phyloP scores from a whole-genome alignment of 1,139 yeast species.

The Yamadazyma dushanensis region DNA sequence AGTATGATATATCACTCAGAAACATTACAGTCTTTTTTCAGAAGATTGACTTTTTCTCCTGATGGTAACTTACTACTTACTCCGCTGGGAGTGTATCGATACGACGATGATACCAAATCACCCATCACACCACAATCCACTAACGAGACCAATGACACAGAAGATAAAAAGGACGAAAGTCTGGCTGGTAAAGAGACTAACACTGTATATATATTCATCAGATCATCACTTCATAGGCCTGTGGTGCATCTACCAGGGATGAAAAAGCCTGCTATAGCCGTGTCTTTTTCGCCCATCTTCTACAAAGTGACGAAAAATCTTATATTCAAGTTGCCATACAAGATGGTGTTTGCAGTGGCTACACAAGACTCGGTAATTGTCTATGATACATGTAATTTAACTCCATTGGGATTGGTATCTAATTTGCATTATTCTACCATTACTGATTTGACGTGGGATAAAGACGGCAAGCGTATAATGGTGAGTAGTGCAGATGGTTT shows the following conservation, averaged over 20 bases:
- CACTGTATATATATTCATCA: conserved; percentile 74
- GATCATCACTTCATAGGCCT: conserved; percentile 69
- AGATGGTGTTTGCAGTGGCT: conserved; percentile 89
- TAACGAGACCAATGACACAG: conserved; percentile 2
- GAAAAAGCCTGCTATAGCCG: conserved; percentile 80
- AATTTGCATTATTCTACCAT: conserved; percentile 86
- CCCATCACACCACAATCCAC: not conserved
- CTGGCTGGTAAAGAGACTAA: conserved; percentile 31
- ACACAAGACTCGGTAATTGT: conserved; percentile 84
- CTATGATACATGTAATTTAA: conserved; percentile 70
- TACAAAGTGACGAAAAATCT: conserved; percentile 33
- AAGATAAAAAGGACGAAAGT: conserved; percentile 9
- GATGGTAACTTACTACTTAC: conserved; percentile 82
- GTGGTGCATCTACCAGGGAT: conserved; percentile 78
- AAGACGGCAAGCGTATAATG: conserved; percentile 69
- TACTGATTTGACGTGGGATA: conserved; percentile 85
- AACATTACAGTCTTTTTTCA: conserved; percentile 82
- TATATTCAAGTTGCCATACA: conserved; percentile 60
- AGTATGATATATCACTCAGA: conserved; percentile 70
- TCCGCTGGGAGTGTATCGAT: conserved; percentile 74
- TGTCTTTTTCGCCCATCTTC: conserved; percentile 69
- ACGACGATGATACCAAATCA: conserved; percentile 4
- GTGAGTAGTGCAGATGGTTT: conserved; percentile 94
- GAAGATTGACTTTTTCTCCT: conserved; percentile 82
- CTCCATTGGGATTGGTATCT: conserved; percentile 72